phyloP scores from a whole-genome alignment of 2,329 filamentous ascomycete species.

The Aspergillus arachidicola region DNA sequence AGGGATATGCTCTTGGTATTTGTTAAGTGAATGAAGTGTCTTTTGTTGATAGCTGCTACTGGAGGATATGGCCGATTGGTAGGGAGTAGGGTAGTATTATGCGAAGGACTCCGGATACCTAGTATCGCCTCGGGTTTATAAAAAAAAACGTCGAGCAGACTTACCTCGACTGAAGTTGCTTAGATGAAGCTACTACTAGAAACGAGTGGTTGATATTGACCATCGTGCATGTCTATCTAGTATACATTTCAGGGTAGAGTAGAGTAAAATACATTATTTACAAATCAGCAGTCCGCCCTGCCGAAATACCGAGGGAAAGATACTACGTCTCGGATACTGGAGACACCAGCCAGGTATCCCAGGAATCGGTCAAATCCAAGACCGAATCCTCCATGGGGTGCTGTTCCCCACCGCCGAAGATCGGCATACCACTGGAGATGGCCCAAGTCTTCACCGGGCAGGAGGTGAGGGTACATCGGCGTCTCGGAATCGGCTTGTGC shows the following conservation, averaged over 20 bases:
- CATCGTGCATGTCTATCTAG: neutral
- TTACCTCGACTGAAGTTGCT: too few relatives aligned
- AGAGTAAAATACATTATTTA: neutral
- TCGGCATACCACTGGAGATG: conserved; percentile 84
- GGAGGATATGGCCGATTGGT: too few relatives aligned
- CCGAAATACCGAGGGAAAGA: conserved; percentile 75
- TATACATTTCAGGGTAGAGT: neutral
- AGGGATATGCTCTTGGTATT: too few relatives aligned
- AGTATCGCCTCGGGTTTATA: too few relatives aligned
- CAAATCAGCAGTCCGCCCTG: conserved; percentile 52
- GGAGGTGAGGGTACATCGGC: conserved; percentile 39
- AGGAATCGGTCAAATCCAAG: conserved; percentile 86
- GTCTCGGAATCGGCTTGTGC: conserved; percentile 22
- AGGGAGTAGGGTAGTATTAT: too few relatives aligned
- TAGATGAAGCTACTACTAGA: neutral
- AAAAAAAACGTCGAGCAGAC: neutral
- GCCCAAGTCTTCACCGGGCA: conserved; percentile 45
- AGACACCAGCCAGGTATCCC: conserved; percentile 78
- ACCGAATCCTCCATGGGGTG: conserved; percentile 88
- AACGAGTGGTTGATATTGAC: neutral
- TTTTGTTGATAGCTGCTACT: too few relatives aligned
- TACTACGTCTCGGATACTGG: conserved; percentile 81
- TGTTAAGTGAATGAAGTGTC: too few relatives aligned
- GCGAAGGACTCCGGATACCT: too few relatives aligned
- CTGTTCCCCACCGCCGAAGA: conserved; percentile 84